Evolutionary conservation across 1,284 basidiomycete genomes (phyloP), one percentile per base, ranked within the genome.

Genomic region (Somion occarium): DNA sequence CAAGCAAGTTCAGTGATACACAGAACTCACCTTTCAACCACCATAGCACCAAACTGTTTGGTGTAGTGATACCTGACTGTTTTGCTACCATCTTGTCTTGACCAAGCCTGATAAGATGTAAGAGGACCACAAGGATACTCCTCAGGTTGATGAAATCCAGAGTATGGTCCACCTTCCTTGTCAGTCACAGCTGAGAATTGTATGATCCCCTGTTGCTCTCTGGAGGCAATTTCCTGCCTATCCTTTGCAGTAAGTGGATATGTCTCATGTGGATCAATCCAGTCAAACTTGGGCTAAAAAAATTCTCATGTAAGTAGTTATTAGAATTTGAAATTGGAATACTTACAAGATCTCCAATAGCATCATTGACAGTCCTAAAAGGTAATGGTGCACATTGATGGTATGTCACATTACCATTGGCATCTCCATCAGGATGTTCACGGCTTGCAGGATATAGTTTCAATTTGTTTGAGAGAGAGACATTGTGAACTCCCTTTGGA

Each of bases 291-390:
- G 30, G 79, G 79, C 83, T 86, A 51, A 23, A 3, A 45, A 12
- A 12, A 45, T 41, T 41, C 23, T 23, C 46, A 34, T 24, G 44
- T 18, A 23, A 18, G 56, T n/a, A 5, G 49, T 26, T 42, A 49
- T 23, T 41, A 20, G 47, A 12, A 18, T 27, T 46, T 27, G 22
- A 52, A 50, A 5, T n/a, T 49, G 25, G n/a, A n/a, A 34, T 44
- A 69, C 82, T 49, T 64, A 83, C 85, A 68, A 89, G 60, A 59
- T 88, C 85, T 23, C 72, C 67, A 49, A 85, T 80, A n/a, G 85
- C 81, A 58, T 83, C 80, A 41, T 76, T 61, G 1, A 88, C 73
- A 0, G 80, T 82, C 2, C 85, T 72, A 9, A 76, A 63, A 41
- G 64, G 68, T 25, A 83, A 61, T 13, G 85, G 84, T 1, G 85